These are phyloP conservation scores for Acrocalymma vagum DNA, from an alignment of 2,329 filamentous ascomycete species.

Conservation along the genomic window DNA sequence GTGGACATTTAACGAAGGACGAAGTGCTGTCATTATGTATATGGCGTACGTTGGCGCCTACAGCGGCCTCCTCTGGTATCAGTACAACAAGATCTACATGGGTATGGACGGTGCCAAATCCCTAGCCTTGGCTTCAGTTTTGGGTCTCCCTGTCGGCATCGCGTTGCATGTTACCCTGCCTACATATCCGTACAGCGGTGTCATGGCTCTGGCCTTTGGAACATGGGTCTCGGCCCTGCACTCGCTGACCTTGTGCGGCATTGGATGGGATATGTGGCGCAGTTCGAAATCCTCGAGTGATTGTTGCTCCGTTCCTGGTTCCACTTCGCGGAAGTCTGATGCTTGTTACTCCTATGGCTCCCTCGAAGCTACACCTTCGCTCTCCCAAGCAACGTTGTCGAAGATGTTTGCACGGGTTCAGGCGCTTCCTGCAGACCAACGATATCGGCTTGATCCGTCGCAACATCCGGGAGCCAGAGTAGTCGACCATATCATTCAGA, in stretches of 20 bases:
- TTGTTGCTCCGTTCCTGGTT: conserved; percentile 35
- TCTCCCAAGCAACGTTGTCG: conserved; percentile 8
- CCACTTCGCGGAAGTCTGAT: too few relatives aligned
- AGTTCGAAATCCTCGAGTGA: conserved; percentile 44
- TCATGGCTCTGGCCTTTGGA: conserved; percentile 55
- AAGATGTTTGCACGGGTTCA: conserved; percentile 4
- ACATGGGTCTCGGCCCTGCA: conserved; percentile 62
- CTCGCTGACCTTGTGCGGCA: conserved; percentile 54
- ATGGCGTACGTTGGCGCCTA: conserved; percentile 58
- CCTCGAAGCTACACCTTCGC: conserved; percentile 44
- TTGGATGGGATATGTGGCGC: too few relatives aligned
- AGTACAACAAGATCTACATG: conserved; percentile 55
- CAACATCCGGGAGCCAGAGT: conserved; percentile 10
- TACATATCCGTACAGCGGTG: conserved; percentile 52
- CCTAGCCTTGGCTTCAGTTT: conserved; percentile 51
- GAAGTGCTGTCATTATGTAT: conserved; percentile 56
- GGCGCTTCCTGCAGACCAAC: conserved; percentile 1
- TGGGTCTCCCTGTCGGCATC: conserved; percentile 58
- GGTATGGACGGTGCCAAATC: conserved; percentile 57
- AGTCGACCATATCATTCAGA: conserved; percentile 2
- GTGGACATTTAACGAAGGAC: conserved; percentile 56
- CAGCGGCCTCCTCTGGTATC: conserved; percentile 62
- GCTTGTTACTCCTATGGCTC: conserved; percentile 47
- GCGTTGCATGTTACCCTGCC: conserved; percentile 48
- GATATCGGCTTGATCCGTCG: conserved; percentile 2